Base-by-base conservation (phyloP, 345 rosid species). In the Alliaria petiolata region DNA sequence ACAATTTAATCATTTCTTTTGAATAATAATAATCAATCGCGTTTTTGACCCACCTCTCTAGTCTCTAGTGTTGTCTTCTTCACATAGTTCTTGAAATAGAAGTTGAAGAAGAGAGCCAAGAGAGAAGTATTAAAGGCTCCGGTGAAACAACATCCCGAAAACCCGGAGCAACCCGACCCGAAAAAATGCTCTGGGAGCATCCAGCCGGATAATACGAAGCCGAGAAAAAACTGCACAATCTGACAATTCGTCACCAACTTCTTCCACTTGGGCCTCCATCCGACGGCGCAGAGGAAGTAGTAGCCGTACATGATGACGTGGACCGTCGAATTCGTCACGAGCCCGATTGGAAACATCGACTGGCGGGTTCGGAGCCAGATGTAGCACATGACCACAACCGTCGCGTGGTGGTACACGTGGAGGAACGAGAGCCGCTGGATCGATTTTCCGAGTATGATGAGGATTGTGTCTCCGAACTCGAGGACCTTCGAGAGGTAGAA, bases 351-450 rank as follows among this genome's bases (percentile, higher is more conserved):
- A 61, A 86, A 91, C 78, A 88, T 42, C 0, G 97, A 85, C 65
- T 88, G 95, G 0, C 77, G 66, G 3, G 89, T 84, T 2, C 47
- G 22, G 1, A 91, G 69, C 90, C 92, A 88, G 6, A 87, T 26
- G 65, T 81, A 91, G 42, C 97, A 88, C 95, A 91, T 86, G 6
- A 91, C 31, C 11, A 91, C 79, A 12, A 87, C 97, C 3, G 87
- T 81, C 0, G 91, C 85, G 59, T 91, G 95, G 69, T 91, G 95
- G 79, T 86, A 91, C 3, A 91, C 88, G 79, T 91, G 97, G 87
- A 91, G 95, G 71, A 91, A 90, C 0, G 95, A 85, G 34, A 88
- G 76, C 73, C 93, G 83, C 17, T 80, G 79, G 78, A 69, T 42
- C 1, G 96, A 84, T 28, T 77, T 81, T 19, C 81, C 69, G 4